A percentile compares a stretch with the other conserved stretches of the same genome.
phyloP scores from a whole-genome alignment of 768 basidiomycete genomes.

The Hericium rajendrae region DNA sequence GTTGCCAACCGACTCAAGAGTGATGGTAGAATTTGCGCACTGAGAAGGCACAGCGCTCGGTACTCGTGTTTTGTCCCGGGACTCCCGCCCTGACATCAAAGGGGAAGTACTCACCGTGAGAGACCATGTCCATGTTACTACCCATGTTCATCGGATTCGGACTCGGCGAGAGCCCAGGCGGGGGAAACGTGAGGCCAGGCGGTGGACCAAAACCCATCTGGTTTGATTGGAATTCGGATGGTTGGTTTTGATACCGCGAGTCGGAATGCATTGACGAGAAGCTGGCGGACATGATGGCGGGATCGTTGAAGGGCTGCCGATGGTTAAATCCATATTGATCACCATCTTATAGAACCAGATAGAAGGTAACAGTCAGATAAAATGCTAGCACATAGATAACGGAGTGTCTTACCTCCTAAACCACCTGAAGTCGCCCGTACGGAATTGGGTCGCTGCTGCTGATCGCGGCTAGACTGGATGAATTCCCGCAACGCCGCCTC shows the following conservation, averaged over 20 bases:
- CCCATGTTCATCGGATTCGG: constrained; percentile 21
- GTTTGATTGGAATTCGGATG: constrained; percentile 10
- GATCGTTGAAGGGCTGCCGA: constrained; percentile 53
- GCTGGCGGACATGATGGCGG: constrained; percentile 73
- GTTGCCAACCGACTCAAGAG: constrained; percentile 1
- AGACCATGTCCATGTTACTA: constrained; percentile 15
- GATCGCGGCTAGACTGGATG: constrained; percentile 61
- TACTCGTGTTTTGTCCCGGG: constrained; percentile 4
- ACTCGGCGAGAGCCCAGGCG: constrained; percentile 24
- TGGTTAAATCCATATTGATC: constrained; percentile 23
- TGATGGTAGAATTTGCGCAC: constrained; percentile 1
- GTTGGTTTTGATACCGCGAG: constrained; percentile 10
- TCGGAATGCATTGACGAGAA: constrained; percentile 33
- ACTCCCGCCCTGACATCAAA: neutral
- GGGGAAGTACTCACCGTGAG: constrained; percentile 8
- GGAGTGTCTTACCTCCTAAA: constrained; percentile 25
- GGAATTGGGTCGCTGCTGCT: constrained; percentile 22
- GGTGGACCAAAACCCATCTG: constrained; percentile 39
- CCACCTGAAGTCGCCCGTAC: constrained; percentile 20
- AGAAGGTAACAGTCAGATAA: constrained; percentile 13
- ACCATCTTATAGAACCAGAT: constrained; percentile 21
- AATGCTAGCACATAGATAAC: constrained; percentile 17
- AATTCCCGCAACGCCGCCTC: constrained; percentile 73
- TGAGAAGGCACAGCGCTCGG: constrained; percentile 7
- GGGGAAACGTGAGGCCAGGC: constrained; percentile 46